These are phyloP conservation scores for Scutellaria baicalensis DNA, from an alignment of 257 asterid species.

Conservation along the genomic window DNA sequence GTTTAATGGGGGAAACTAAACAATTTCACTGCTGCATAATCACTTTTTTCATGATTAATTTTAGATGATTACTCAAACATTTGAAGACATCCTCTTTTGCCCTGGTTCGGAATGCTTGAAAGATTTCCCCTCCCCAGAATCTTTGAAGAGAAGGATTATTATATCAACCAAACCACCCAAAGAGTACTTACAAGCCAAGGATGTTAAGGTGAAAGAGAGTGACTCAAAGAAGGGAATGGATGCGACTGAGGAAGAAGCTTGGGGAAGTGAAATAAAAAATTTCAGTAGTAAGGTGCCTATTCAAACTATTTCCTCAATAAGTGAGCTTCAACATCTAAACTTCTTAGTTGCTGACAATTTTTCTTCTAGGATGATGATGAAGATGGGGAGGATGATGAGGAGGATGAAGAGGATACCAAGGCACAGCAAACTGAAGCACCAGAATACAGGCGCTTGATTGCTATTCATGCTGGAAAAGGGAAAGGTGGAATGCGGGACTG, in stretches of 20 bases:
- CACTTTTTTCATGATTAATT: slow-evolving; percentile 11
- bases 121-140: slow-evolving; percentile 54
- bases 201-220: slow-evolving; percentile 24
- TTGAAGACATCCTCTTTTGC: slow-evolving; percentile 48
- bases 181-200: slow-evolving; percentile 52
- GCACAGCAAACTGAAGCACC: slow-evolving; percentile 32
- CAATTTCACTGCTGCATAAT: slow-evolving; percentile 7
- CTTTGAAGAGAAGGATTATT: slow-evolving; percentile 44
- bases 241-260: slow-evolving; percentile 32
- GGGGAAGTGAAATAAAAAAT: slow-evolving; percentile 41
- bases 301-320: slow-evolving; percentile 2
- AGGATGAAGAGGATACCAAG: slow-evolving; percentile 33
- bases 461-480: slow-evolving; percentile 86
- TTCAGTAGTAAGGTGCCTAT: slow-evolving; percentile 27
- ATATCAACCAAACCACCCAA: slow-evolving; percentile 70
- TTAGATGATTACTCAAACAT: slow-evolving; percentile 52
- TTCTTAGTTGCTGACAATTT: background rate
- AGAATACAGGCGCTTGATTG: slow-evolving; percentile 65
- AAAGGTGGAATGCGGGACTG: slow-evolving; percentile 72
- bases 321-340: background rate
- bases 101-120: slow-evolving; percentile 40
- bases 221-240: slow-evolving; percentile 27
- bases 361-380: slow-evolving; percentile 32
- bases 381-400: slow-evolving; percentile 36
- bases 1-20: background rate